Evolutionary conservation across 225 moss, liverwort and hornwort species (phyloP).

Genomic region (Sphagnum contortum): DNA sequence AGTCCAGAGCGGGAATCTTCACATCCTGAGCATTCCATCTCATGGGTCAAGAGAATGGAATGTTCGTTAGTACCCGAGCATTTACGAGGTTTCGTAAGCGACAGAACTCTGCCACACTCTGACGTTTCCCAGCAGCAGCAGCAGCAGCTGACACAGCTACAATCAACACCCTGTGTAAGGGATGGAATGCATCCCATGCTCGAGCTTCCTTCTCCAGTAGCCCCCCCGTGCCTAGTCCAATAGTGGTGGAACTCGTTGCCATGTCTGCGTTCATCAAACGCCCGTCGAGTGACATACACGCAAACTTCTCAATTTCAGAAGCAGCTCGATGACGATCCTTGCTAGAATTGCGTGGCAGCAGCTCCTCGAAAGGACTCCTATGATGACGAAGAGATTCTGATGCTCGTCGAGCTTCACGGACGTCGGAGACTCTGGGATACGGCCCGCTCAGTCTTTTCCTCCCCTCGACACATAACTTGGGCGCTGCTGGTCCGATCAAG

Average conservation of each 20-base stretch:
- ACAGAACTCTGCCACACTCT: conserved; percentile 24
- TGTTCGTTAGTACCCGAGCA: conserved; percentile 18
- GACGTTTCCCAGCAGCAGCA: conserved; percentile 33
- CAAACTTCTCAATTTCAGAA: conserved; percentile 17
- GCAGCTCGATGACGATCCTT: too few relatives aligned
- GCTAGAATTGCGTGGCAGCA: too few relatives aligned
- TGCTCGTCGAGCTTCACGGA: conserved; percentile 13
- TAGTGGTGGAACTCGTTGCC: conserved; percentile 34
- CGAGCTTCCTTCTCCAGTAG: conserved; percentile 27
- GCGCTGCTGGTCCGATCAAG: conserved; percentile 10
- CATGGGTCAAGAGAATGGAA: too few relatives aligned
- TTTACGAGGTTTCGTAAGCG: conserved; percentile 27
- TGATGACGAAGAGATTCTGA: not conserved
- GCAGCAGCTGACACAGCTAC: conserved; percentile 42
- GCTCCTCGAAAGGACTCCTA: too few relatives aligned
- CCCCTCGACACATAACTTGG: conserved; percentile 9
- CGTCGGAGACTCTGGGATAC: conserved; percentile 23
- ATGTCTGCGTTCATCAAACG: conserved; percentile 42
- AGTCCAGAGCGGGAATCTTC: too few relatives aligned
- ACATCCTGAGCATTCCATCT: too few relatives aligned
- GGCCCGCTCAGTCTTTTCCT: conserved; percentile 4
- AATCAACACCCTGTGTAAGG: conserved; percentile 38
- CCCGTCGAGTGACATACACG: conserved; percentile 40
- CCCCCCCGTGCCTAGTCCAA: conserved; percentile 12
- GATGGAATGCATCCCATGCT: conserved; percentile 35